phyloP scores from a whole-genome alignment of 176 grass and related monocot genomes.

The Poa pratensis region DNA sequence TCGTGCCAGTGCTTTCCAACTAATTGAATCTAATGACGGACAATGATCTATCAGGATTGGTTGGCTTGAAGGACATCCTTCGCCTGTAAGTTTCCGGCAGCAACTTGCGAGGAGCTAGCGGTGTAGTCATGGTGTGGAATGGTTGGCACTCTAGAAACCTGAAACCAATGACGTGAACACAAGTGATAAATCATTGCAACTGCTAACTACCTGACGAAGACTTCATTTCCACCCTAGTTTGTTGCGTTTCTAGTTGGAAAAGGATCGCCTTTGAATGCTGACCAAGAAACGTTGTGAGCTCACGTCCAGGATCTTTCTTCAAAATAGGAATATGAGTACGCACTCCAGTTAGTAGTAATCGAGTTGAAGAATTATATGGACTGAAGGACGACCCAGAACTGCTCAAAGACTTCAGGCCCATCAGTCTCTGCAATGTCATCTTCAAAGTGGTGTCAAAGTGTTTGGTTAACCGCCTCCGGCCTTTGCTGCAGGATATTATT shows the following conservation, averaged over 20 bases:
- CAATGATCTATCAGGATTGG: slow-evolving; percentile 22
- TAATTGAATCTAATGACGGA: slow-evolving; percentile 29
- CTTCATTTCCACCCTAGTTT: slow-evolving; percentile 14
- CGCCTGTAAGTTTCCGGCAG: slow-evolving; percentile 43
- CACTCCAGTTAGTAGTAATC: not conserved
- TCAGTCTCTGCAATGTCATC: too few species aligned
- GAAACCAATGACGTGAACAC: slow-evolving; percentile 30
- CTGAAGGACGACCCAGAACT: too few species aligned
- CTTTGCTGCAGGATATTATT: too few species aligned
- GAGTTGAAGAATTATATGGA: not conserved
- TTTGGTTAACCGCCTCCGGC: too few species aligned
- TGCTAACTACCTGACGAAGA: slow-evolving; percentile 48
- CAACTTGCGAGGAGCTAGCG: slow-evolving; percentile 30
- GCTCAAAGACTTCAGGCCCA: too few species aligned
- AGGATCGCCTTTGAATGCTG: slow-evolving; percentile 26
- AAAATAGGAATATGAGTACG: not conserved
- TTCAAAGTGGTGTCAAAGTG: too few species aligned
- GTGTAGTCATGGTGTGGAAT: slow-evolving; percentile 3
- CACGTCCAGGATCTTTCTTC: not conserved
- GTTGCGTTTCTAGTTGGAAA: slow-evolving; percentile 30
- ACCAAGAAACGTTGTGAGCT: slow-evolving; percentile 7
- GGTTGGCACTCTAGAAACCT: slow-evolving; percentile 41
- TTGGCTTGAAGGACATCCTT: slow-evolving; percentile 39
- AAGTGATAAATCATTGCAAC: slow-evolving; percentile 38
- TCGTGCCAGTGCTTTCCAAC: slow-evolving; percentile 49